Percentiles rank a stretch among this genome's conserved stretches.
These are phyloP conservation scores for Macaranga tanarius DNA, from an alignment of 441 rosid species.

Conservation along the genomic window DNA sequence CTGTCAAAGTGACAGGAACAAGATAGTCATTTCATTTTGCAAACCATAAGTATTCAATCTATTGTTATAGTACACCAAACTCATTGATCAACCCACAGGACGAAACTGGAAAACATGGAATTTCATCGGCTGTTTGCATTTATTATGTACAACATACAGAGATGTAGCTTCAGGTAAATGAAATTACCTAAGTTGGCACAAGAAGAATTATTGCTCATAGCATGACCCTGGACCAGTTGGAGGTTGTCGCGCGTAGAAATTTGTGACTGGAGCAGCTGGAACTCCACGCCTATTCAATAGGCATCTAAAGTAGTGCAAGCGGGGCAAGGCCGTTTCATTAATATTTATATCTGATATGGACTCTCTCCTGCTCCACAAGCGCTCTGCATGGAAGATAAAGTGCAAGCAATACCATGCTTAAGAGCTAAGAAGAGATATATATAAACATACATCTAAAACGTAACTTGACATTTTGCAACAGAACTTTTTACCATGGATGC, in stretches of 20 bases:
- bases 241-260: conserved; percentile 55
- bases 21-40: conserved; percentile 2
- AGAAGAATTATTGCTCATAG: conserved; percentile 54
- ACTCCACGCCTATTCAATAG: conserved; percentile 73
- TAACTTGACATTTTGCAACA: background rate
- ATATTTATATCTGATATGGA: conserved; percentile 44
- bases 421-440: background rate
- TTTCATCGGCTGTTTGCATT: conserved; percentile 6
- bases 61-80: conserved; percentile 12
- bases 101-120: background rate
- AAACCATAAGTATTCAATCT: background rate
- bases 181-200: background rate
- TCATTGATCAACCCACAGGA: background rate
- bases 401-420: background rate
- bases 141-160: conserved; percentile 7
- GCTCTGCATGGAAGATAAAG: conserved; percentile 40
- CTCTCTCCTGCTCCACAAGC: conserved; percentile 77
- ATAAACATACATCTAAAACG: background rate
- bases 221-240: conserved; percentile 89
- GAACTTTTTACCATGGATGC: background rate
- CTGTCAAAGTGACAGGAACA: background rate
- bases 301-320: conserved; percentile 84
- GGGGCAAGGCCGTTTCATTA: conserved; percentile 52
- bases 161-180: conserved; percentile 18
- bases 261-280: conserved; percentile 76